Percentiles rank a stretch among this genome's conserved stretches.
phyloP scores from a whole-genome alignment of 129 eudicot species.

The Mikania micrantha region DNA sequence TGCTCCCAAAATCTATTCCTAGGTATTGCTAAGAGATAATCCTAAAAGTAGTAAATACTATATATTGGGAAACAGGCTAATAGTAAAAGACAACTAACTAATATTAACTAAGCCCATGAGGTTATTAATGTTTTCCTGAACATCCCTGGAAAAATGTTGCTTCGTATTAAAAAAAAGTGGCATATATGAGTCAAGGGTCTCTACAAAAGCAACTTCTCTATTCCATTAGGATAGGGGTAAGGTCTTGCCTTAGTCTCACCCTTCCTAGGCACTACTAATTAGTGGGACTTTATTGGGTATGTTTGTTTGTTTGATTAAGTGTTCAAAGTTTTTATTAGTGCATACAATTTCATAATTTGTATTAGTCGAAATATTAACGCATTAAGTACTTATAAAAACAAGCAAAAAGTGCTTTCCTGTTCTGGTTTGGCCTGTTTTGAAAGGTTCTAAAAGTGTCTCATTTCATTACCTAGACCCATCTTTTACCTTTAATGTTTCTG shows the following conservation, averaged over 20 bases:
- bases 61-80: not conserved
- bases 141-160: no score
- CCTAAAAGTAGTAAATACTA: not conserved
- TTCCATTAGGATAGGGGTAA: no score
- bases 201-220: no score
- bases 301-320: no score
- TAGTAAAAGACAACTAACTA: not conserved
- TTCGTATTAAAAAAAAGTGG: no score
- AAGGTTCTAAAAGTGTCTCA: not conserved
- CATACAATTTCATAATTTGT: not conserved
- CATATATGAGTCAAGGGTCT: no score
- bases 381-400: not conserved
- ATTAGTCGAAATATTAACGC: not conserved
- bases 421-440: not conserved
- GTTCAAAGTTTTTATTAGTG: not conserved
- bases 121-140: not conserved
- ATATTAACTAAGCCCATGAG: not conserved
- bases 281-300: no score
- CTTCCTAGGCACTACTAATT: no score
- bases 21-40: not conserved
- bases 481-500: not conserved
- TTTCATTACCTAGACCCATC: not conserved
- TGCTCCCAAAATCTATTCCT: not conserved
- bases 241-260: no score
- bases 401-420: not conserved